Conservation (phyloP, 768 basidiomycete genomes). For the Chlorophyllum brunneum region DNA sequence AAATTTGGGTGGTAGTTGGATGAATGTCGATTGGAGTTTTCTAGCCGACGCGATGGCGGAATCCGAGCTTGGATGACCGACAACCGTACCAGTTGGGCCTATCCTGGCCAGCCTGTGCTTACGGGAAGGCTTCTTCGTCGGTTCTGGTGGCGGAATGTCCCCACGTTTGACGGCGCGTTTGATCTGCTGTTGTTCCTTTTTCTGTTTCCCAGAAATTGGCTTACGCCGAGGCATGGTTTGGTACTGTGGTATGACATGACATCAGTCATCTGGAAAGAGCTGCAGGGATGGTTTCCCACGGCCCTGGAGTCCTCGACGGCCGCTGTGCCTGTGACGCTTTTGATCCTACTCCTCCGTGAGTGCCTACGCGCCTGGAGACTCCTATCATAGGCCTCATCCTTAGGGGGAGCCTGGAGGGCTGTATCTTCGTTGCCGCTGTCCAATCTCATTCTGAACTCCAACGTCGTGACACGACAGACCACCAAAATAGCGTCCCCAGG, state of each 20-base stretch:
- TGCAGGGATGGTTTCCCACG: neutral
- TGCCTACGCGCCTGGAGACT: no score
- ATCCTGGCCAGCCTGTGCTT: slow-evolving; percentile 24
- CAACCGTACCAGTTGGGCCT: slow-evolving; percentile 27
- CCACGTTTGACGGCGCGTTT: slow-evolving; percentile 87
- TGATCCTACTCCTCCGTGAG: no score
- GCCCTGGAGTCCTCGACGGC: neutral
- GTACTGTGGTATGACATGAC: neutral
- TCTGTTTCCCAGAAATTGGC: slow-evolving; percentile 62
- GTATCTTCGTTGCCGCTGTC: no score
- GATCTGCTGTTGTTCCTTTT: slow-evolving; percentile 68
- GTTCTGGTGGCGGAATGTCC: slow-evolving; percentile 43
- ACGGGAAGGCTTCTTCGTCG: slow-evolving; percentile 25
- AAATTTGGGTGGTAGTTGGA: slow-evolving; percentile 54
- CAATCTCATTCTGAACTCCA: no score
- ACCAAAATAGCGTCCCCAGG: no score
- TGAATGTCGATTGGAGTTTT: slow-evolving; percentile 67
- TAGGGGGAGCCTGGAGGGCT: no score
- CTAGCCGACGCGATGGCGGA: slow-evolving; percentile 38
- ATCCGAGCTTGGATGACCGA: slow-evolving; percentile 22
- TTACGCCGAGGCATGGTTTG: slow-evolving; percentile 34
- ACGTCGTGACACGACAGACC: no score
- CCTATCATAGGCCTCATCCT: no score
- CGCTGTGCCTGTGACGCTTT: no score
- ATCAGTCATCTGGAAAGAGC: neutral